Conservation (phyloP, 1,284 basidiomycete species). For the Chalciporus sp. region DNA sequence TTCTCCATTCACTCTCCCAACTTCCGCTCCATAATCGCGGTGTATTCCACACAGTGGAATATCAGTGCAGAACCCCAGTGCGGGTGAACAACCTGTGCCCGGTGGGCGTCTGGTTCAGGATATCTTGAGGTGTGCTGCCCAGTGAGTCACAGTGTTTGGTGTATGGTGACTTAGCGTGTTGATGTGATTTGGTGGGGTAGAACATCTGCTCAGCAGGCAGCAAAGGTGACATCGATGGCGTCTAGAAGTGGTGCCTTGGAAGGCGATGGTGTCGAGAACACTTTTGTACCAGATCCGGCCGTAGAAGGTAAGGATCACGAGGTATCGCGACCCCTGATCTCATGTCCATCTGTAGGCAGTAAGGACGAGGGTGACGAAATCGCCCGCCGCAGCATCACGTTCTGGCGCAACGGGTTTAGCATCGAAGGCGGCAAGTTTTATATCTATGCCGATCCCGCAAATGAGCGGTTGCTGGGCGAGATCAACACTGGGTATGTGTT, state of each 20-base stretch:
- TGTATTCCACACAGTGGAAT: constrained; percentile 65
- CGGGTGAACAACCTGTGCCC: constrained; percentile 41
- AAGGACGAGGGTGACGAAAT: constrained; percentile 55
- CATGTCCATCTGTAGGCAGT: neutral
- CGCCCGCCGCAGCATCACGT: constrained; percentile 80
- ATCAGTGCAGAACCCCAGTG: constrained; percentile 84
- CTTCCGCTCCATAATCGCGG: neutral
- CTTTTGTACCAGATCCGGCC: constrained; percentile 70
- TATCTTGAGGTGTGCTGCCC: constrained; percentile 80
- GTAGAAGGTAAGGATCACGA: constrained; percentile 33
- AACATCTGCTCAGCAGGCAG: constrained; percentile 25
- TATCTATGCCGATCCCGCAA: constrained; percentile 82
- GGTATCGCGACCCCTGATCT: neutral
- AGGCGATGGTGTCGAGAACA: constrained; percentile 78
- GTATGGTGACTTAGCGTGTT: neutral
- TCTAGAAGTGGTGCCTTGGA: constrained; percentile 83
- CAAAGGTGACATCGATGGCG: constrained; percentile 25
- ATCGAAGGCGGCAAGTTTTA: constrained; percentile 89
- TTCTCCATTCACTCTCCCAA: neutral
- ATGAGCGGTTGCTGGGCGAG: constrained; percentile 72
- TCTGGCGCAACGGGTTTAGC: constrained; percentile 95
- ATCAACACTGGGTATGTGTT: constrained; percentile 75
- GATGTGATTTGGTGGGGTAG: constrained; percentile 14
- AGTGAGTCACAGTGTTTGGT: constrained; percentile 51
- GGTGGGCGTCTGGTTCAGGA: constrained; percentile 77